Percentiles rank a stretch among this genome's conserved stretches.
Conservation (phyloP, 2,329 filamentous ascomycete species). For the Diaporthe vexans region DNA sequence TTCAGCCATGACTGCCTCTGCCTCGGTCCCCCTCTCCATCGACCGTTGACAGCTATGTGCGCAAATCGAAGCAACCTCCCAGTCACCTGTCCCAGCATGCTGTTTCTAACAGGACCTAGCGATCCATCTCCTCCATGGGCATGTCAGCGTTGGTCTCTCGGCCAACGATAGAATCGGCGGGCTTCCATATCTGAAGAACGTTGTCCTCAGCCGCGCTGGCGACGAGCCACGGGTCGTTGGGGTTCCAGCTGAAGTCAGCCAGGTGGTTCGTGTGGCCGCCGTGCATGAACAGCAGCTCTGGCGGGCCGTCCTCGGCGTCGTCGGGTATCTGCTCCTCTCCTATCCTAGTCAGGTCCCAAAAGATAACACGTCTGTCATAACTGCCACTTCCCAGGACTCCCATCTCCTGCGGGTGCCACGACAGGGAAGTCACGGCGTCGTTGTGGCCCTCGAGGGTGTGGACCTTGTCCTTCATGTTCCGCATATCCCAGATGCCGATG, state of each 20-base stretch:
- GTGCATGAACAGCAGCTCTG: slow-evolving; percentile 99
- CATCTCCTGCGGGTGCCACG: slow-evolving; percentile 94
- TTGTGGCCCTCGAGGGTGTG: slow-evolving; percentile 91
- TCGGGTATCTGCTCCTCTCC: slow-evolving; percentile 96
- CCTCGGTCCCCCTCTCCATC: not conserved
- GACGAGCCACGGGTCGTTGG: slow-evolving; percentile 96
- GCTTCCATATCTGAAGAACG: slow-evolving; percentile 94
- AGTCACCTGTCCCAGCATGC: too few species aligned
- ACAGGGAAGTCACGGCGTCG: slow-evolving; percentile 90
- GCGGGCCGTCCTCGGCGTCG: slow-evolving; percentile 93
- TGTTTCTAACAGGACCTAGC: slow-evolving; percentile 53
- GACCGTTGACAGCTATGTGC: not conserved
- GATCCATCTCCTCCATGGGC: slow-evolving; percentile 82
- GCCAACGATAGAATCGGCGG: slow-evolving; percentile 84
- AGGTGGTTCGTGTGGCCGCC: slow-evolving; percentile 97
- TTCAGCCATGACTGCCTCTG: not conserved
- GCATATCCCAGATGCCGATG: slow-evolving; percentile 94
- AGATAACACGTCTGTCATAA: slow-evolving; percentile 93
- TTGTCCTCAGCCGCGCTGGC: slow-evolving; percentile 98
- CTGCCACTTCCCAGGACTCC: slow-evolving; percentile 91
- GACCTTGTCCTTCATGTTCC: slow-evolving; percentile 89
- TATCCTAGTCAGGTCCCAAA: slow-evolving; percentile 94
- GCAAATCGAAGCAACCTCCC: too few species aligned
- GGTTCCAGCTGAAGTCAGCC: slow-evolving; percentile 98
- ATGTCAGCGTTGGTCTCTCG: slow-evolving; percentile 79